Percentiles rank a stretch among this genome's conserved stretches.
Conservation (phyloP, 2,329 filamentous ascomycete species). For the Pestalotiopsis sp. region DNA sequence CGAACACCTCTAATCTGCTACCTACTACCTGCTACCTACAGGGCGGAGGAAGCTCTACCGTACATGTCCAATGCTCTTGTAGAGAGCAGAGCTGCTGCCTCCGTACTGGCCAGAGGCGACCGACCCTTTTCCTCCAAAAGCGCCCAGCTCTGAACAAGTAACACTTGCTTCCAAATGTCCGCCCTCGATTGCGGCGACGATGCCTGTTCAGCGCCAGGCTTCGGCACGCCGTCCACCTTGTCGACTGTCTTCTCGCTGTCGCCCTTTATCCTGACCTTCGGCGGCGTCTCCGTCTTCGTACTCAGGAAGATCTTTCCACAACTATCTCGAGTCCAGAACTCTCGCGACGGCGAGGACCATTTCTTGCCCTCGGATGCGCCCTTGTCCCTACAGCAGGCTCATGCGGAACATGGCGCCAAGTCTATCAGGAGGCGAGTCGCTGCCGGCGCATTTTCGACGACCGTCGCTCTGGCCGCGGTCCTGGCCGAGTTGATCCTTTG, state of each 20-base stretch:
- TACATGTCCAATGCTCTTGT: not conserved
- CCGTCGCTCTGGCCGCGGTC: constrained; percentile 75
- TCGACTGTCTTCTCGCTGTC: constrained; percentile 61
- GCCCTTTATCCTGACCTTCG: constrained; percentile 74
- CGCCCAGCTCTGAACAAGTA: not conserved
- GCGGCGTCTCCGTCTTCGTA: constrained; percentile 63
- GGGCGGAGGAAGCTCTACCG: not conserved
- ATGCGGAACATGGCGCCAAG: constrained; percentile 60
- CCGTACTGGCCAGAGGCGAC: not conserved
- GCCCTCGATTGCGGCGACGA: constrained; percentile 59
- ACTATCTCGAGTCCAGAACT: constrained; percentile 59
- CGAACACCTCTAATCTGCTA: not conserved
- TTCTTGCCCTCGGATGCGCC: constrained; percentile 66
- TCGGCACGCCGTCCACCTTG: constrained; percentile 43
- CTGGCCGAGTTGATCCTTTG: constrained; percentile 81
- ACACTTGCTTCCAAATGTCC: constrained; percentile 29
- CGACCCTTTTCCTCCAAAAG: not conserved
- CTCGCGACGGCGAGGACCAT: constrained; percentile 61
- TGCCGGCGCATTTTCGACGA: constrained; percentile 72
- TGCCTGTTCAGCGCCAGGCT: constrained; percentile 52
- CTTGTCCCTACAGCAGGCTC: constrained; percentile 57
- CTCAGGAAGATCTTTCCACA: constrained; percentile 72
- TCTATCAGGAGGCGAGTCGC: constrained; percentile 54
- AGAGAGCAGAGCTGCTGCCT: not conserved
- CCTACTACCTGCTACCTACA: not conserved